Evolutionary conservation across 2,329 filamentous ascomycete species (phyloP), one percentile per base, ranked within the genome.

Genomic region (Graphiopsis chlorocephala): DNA sequence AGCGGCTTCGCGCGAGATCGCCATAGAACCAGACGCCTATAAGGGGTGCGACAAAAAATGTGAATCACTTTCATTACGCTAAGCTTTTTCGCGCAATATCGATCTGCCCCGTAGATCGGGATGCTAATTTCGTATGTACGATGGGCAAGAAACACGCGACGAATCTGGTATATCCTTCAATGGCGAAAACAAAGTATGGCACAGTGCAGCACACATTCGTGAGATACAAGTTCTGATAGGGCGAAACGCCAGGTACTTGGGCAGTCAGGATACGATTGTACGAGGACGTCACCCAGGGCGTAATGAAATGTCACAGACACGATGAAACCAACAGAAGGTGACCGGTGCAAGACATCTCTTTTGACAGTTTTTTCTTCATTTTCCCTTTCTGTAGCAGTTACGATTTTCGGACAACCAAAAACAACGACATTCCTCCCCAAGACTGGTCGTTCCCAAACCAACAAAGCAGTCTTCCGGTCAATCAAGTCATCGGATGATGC

Each of bases 61-160:
- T 53, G 50, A 53, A 29, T 29, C 50, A 53, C 28, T 20, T 53
- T 53, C 50, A 53, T 53, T 53, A 53, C 50, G 50, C 50, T 53
- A 53, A 53, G 38, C 38, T 20, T 45, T 20, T 45, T 20, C 38
- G 38, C 38, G 38, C 38, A 10, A 45, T 45, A 20, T 45, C 38
- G 38, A 45, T 45, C 38, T 45, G 17, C 38, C 17, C 38, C 38
- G 23, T 20, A 45, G 38, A 45, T 45, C 38, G 38, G 38, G 38
- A 20, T 45, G 38, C 38, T 45, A 45, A 45, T 45, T 45, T 45
- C 38, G 38, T 45, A 20, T 17, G 35, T 7, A 42, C 17, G 35
- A 45, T 12, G 17, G n/a, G n/a, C 38, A 3, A 45, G 38, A 20
- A n/a, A 20, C 12, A 20, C 38, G 38, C n/a, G n/a, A 11, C 11